Conservation (phyloP, 352 stramenopile genomes). For the Poterioochromonas sp. region DNA sequence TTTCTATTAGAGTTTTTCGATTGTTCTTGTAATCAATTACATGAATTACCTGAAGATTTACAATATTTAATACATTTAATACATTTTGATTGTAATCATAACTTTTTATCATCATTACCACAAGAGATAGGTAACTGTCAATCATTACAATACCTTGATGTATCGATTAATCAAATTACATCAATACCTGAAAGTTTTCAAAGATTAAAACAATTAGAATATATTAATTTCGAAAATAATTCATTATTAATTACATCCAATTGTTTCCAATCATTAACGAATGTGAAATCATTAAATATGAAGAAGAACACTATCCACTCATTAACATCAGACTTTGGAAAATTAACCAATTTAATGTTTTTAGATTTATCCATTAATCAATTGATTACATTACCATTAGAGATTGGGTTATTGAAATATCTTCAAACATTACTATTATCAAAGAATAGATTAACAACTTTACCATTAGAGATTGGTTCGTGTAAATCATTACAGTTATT, state of each 20-base stretch:
- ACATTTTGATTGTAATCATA: conserved; percentile 14
- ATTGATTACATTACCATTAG: not conserved
- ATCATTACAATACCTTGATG: not conserved
- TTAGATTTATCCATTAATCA: conserved; percentile 20
- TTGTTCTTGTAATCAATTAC: conserved; percentile 4
- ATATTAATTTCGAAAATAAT: conserved; percentile 26
- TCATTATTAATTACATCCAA: not conserved
- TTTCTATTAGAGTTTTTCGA: conserved; percentile 26
- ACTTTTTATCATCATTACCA: not conserved
- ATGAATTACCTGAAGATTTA: conserved; percentile 16
- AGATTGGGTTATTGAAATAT: conserved; percentile 12
- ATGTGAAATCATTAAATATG: conserved; percentile 17
- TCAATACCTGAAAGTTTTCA: not conserved
- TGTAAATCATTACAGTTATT: not conserved
- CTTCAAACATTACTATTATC: not conserved
- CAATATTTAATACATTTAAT: not conserved
- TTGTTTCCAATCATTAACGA: not conserved
- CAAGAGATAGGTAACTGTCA: not conserved
- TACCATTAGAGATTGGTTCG: conserved; percentile 22
- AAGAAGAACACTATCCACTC: not conserved
- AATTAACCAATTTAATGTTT: not conserved
- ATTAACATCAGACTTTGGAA: not conserved
- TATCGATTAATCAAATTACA: not conserved
- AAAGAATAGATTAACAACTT: not conserved
- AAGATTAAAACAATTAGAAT: not conserved